phyloP scores from a whole-genome alignment of 257 asterid genomes.

The Solanum corneliomulleri region DNA sequence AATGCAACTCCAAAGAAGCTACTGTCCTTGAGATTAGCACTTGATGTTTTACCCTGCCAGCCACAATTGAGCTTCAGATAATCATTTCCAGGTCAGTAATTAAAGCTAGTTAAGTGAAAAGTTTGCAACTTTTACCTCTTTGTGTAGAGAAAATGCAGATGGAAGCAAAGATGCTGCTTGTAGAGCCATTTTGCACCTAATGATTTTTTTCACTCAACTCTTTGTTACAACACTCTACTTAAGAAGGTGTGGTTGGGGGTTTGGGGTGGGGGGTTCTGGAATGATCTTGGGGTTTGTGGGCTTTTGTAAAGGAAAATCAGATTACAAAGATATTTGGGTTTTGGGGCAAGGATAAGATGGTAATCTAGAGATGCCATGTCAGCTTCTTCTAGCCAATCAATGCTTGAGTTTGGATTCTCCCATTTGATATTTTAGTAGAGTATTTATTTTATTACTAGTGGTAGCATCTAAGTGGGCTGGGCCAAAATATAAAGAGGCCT shows the following conservation, averaged over 20 bases:
- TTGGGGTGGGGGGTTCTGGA: neutral
- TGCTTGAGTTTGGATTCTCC: constrained; percentile 33
- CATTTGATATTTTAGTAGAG: neutral
- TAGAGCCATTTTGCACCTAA: constrained; percentile 43
- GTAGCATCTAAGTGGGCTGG: neutral
- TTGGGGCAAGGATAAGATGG: constrained; percentile 33
- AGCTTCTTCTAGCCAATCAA: constrained; percentile 39
- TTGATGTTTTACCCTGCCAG: constrained; percentile 46
- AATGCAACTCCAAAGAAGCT: constrained; percentile 64
- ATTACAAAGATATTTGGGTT: neutral
- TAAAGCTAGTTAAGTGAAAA: neutral
- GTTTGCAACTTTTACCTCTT: constrained; percentile 35
- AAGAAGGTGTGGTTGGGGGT: neutral
- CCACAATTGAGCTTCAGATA: neutral
- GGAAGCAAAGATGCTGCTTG: constrained; percentile 70
- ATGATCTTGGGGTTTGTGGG: neutral
- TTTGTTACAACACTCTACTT: neutral
- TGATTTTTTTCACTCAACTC: neutral
- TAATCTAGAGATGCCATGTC: constrained; percentile 20
- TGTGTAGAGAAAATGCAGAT: constrained; percentile 43
- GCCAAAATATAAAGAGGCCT: neutral
- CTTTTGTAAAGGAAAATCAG: neutral
- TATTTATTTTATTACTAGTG: neutral
- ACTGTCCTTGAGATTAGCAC: constrained; percentile 48
- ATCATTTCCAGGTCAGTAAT: neutral